These are phyloP conservation scores for Russula emetica DNA, from an alignment of 768 basidiomycete genomes.

Conservation along the genomic window DNA sequence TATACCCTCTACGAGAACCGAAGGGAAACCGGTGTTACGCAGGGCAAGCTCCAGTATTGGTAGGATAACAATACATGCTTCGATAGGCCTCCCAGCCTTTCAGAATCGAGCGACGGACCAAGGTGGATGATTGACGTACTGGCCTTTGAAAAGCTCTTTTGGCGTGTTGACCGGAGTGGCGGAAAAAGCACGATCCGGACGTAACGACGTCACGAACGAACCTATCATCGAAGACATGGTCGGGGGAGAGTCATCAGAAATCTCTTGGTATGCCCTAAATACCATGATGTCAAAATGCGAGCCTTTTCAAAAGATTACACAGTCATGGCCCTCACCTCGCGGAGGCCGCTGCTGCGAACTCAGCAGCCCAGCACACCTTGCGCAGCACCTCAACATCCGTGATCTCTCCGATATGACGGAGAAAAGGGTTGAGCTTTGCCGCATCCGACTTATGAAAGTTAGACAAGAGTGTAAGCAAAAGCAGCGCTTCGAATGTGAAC, in stretches of 20 bases:
- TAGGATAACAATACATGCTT: conserved; percentile 54
- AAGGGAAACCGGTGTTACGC: conserved; percentile 46
- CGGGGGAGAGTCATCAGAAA: conserved; percentile 50
- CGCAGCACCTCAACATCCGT: conserved; percentile 49
- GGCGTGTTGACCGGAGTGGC: conserved; percentile 45
- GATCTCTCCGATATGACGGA: conserved; percentile 48
- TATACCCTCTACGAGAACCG: conserved; percentile 43
- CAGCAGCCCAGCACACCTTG: conserved; percentile 54
- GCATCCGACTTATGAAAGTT: conserved; percentile 74
- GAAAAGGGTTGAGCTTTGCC: conserved; percentile 62
- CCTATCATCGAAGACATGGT: conserved; percentile 50
- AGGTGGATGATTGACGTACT: conserved; percentile 36
- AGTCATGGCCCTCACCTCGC: conserved; percentile 44
- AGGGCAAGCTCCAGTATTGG: conserved; percentile 59
- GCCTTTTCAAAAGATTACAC: not conserved
- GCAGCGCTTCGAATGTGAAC: conserved; percentile 54
- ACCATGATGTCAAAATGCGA: not conserved
- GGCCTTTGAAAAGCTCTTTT: conserved; percentile 53
- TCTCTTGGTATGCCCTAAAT: conserved; percentile 52
- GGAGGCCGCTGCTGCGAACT: conserved; percentile 47
- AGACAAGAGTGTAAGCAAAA: conserved; percentile 58
- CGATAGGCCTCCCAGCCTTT: conserved; percentile 48
- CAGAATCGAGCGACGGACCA: not conserved
- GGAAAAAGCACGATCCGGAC: conserved; percentile 52
- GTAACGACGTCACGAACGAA: conserved; percentile 47